Base-by-base conservation (phyloP, 1,284 basidiomycete species). In the Garcileccinum viscosum region DNA sequence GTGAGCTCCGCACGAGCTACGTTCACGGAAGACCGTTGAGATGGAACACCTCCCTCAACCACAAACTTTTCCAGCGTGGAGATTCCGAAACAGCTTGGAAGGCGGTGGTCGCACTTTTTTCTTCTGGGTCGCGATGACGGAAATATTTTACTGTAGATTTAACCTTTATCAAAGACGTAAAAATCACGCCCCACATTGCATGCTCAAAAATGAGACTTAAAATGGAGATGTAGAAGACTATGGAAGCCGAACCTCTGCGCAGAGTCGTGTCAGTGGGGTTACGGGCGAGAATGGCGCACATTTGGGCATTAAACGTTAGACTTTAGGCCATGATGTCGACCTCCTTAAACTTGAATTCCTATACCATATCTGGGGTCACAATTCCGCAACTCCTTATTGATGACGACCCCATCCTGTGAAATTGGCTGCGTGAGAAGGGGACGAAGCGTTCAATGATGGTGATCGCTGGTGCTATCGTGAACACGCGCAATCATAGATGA, bases 51-150 rank as follows among this genome's bases (percentile, higher is more conserved):
- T 68, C 74, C 12, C 15, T 11, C 4, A 64, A 74, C 42, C 44
- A 64, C 1, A 5, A 56, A 1, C 64, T 67, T 24, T 65, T 77
- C 38, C 11, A 2, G 42, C 3, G 0, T 4, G 64, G 33, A 8
- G 27, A 62, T 15, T 7, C n/a, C 22, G 56, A 66, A 1, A 44
- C 14, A n/a, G 75, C 75, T 62, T 76, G 74, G 75, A 8, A 53
- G 1, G 70, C 42, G 42, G 67, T 77, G 12, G 44, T 62, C 5
- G 37, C 6, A 6, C 74, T 75, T 22, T 65, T 75, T 47, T 60
- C 47, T 33, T 24, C 9, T 1, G 8, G 47, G 27, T 50, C 14
- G 7, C 14, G 14, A 27, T 15, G 47, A 27, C 24, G 24, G 4
- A 15, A 24, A 9, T 50, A 24, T 27, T 50, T 22, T 47, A 47